Conservation (phyloP, 371 early-diverging fungal genomes). For the Zychaea mexicana region DNA sequence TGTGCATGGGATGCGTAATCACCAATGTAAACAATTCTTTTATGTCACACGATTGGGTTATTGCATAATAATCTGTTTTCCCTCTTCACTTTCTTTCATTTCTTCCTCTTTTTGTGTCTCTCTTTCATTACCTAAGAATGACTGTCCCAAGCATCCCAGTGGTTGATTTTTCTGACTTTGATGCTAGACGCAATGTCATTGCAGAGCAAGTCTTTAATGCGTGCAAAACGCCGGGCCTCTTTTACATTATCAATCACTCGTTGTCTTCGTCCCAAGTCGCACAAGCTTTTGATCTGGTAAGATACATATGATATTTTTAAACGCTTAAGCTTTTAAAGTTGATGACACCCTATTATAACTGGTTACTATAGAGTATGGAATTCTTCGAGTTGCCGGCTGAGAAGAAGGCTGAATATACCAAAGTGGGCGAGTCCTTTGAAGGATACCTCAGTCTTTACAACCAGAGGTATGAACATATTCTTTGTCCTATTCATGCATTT, state of each 20-base stretch:
- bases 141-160: not conserved
- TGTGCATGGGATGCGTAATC: too few relatives aligned
- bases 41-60: too few relatives aligned
- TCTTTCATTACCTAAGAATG: too few relatives aligned
- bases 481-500: not conserved
- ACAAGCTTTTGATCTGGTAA: constrained; percentile 2
- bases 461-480: not conserved
- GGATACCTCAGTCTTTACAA: constrained; percentile 3
- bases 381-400: constrained; percentile 5
- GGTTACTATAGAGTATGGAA: not conserved
- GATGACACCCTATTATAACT: not conserved
- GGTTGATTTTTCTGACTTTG: constrained; percentile 9
- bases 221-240: constrained; percentile 8
- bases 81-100: too few relatives aligned
- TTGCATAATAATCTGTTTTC: too few relatives aligned
- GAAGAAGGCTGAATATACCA: not conserved
- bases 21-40: too few relatives aligned
- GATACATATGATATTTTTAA: not conserved
- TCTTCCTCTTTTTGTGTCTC: too few relatives aligned
- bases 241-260: constrained; percentile 7
- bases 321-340: too few relatives aligned
- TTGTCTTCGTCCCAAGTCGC: not conserved
- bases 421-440: constrained; percentile 7
- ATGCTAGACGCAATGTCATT: not conserved
- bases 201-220: constrained; percentile 4